These are phyloP conservation scores for Backusella luteola DNA, from an alignment of 192 early-diverging fungal species.

Conservation along the genomic window DNA sequence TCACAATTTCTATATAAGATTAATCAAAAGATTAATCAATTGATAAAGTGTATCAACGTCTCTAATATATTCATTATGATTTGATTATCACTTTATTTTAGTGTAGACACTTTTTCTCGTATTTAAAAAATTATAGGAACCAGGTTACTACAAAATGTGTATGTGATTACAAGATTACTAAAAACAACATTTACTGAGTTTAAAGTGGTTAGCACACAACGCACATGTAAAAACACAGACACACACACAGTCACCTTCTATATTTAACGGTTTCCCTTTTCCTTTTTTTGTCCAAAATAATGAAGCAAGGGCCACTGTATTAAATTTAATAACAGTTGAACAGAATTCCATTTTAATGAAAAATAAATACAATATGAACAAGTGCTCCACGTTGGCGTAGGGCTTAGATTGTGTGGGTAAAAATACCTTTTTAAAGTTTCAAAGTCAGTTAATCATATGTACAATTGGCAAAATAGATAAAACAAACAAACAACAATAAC, in stretches of 20 bases:
- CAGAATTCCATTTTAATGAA: not conserved
- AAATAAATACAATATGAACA: not conserved
- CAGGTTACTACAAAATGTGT: too few relatives aligned
- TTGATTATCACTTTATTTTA: not conserved
- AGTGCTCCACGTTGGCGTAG: not conserved
- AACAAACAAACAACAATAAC: not conserved
- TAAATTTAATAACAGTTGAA: not conserved
- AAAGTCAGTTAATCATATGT: conserved; percentile 4
- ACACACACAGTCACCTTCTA: not conserved
- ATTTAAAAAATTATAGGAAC: too few relatives aligned
- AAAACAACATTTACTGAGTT: not conserved
- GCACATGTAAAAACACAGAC: not conserved
- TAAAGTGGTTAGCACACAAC: not conserved
- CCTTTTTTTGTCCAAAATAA: not conserved
- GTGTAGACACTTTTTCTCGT: too few relatives aligned
- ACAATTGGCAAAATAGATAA: not conserved
- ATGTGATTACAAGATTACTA: not conserved
- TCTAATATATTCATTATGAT: not conserved
- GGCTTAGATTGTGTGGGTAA: not conserved
- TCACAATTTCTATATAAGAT: too few relatives aligned
- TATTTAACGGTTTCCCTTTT: not conserved
- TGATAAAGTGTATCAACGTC: too few relatives aligned
- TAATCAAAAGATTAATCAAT: too few relatives aligned
- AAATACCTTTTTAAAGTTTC: not conserved
- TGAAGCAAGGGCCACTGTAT: not conserved